Evolutionary conservation across 768 basidiomycete genomes (phyloP), one percentile per base, ranked within the genome.

Genomic region (Myochromella boudieri): DNA sequence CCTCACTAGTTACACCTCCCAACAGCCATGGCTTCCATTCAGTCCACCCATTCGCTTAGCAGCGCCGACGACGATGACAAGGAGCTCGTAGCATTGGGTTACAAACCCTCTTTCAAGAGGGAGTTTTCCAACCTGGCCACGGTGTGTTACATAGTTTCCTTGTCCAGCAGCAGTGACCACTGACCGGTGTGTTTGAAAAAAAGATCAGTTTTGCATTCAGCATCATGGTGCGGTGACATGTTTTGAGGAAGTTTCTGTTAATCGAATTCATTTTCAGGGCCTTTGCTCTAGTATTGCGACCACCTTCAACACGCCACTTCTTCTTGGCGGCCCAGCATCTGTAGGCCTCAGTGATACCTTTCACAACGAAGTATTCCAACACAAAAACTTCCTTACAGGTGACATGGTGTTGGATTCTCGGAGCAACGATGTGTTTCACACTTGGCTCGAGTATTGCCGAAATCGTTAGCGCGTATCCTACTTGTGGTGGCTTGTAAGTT

Each of bases 81-180:
- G 59, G 77, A 80, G 58, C 74, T 87, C 31, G 72, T 82, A 45
- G 81, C 78, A 12, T 62, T 87, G 56, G 85, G 85, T 15, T 87
- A 87, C 58, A 80, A 83, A 58, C 85, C 85, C 32, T 87, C 85
- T 12, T 92, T 93, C 73, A 83, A 81, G 63, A 76, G 91, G 48
- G 91, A 93, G 71, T 93, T 93, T 57, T 81, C 85, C 6, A 89
- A 88, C 58, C 64, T 91, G 25, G 85, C 85, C n/a, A 88, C 86
- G 50, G 85, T 85, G 52, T 49, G 80, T 57, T 10, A 29, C 37
- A 8, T 17, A 17, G 11, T 18, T 21, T 32, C 34, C 6, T 18
- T 25, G 6, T 18, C 33, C 26, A 31, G 14, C 45, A 17, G n/a
- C 7, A 5, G n/a, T 34, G 6, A 5, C 6, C 6, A 7, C 37